phyloP scores from a whole-genome alignment of 805 yeast genomes.

The Wickerhamomyces canadensis region DNA sequence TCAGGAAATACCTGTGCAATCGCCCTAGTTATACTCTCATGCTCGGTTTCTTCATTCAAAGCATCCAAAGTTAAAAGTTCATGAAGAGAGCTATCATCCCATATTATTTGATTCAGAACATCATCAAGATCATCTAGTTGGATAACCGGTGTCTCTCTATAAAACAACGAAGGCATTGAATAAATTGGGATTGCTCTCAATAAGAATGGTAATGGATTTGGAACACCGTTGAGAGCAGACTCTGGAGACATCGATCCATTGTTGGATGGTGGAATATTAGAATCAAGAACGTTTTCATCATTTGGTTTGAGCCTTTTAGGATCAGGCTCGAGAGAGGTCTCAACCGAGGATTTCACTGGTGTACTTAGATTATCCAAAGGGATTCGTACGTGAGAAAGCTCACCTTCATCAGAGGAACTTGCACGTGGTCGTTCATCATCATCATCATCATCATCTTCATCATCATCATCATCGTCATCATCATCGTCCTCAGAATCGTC shows the following conservation, averaged over 20 bases:
- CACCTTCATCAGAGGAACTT: too few relatives aligned
- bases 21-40: slow-evolving; percentile 19
- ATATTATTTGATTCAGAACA: slow-evolving; percentile 21
- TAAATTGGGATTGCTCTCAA: slow-evolving; percentile 57
- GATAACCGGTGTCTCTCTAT: slow-evolving; percentile 31
- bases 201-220: slow-evolving; percentile 66
- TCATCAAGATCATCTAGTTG: slow-evolving; percentile 25
- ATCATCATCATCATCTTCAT: slow-evolving; percentile 18
- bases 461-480: slow-evolving; percentile 23
- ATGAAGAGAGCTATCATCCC: slow-evolving; percentile 20
- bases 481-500: slow-evolving; percentile 18
- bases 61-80: slow-evolving; percentile 8
- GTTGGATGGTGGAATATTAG: neutral
- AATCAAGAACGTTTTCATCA: slow-evolving; percentile 4
- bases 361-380: neutral
- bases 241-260: slow-evolving; percentile 6
- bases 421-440: too few relatives aligned
- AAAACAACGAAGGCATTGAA: slow-evolving; percentile 53
- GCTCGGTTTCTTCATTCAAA: slow-evolving; percentile 3
- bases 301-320: slow-evolving; percentile 11
- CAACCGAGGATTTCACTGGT: neutral
- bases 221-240: slow-evolving; percentile 35
- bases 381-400: slow-evolving; percentile 2
- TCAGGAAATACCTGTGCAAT: slow-evolving; percentile 25
- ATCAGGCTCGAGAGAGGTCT: slow-evolving; percentile 15